A percentile compares a stretch with the other conserved stretches of the same genome.
phyloP scores from a whole-genome alignment of 306 rosid genomes.

The Trifolium pratense region DNA sequence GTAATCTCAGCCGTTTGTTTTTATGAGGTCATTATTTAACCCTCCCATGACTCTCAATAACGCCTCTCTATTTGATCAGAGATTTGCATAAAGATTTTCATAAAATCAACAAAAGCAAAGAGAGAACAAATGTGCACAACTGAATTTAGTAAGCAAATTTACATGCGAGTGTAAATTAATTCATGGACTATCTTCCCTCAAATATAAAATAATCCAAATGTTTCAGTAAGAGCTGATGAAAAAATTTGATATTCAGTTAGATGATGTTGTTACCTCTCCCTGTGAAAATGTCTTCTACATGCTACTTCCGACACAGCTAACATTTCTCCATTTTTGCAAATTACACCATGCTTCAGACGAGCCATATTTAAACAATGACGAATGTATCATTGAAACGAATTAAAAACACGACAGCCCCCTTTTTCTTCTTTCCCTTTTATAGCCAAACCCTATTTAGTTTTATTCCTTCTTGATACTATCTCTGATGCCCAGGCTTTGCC shows the following conservation, averaged over 20 bases:
- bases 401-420: constrained; percentile 12
- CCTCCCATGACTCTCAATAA: too few species aligned
- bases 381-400: background rate
- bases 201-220: constrained; percentile 4
- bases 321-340: constrained; percentile 10
- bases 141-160: background rate
- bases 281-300: constrained; percentile 6
- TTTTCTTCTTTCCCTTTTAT: background rate
- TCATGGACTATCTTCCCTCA: constrained; percentile 5
- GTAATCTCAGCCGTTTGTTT: too few species aligned
- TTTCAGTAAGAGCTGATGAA: constrained; percentile 13
- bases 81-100: background rate
- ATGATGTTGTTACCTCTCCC: constrained; percentile 6
- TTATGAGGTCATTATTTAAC: too few species aligned
- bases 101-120: background rate
- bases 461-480: constrained; percentile 66
- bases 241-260: constrained; percentile 27
- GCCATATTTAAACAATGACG: background rate
- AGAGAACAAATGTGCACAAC: background rate
- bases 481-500: constrained; percentile 89
- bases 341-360: constrained; percentile 7
- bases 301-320: constrained; percentile 17
- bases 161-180: constrained; percentile 1
- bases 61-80: background rate
- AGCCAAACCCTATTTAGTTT: background rate